phyloP scores from a whole-genome alignment of 2,329 filamentous ascomycete genomes.

The Hypoxylon sp. region DNA sequence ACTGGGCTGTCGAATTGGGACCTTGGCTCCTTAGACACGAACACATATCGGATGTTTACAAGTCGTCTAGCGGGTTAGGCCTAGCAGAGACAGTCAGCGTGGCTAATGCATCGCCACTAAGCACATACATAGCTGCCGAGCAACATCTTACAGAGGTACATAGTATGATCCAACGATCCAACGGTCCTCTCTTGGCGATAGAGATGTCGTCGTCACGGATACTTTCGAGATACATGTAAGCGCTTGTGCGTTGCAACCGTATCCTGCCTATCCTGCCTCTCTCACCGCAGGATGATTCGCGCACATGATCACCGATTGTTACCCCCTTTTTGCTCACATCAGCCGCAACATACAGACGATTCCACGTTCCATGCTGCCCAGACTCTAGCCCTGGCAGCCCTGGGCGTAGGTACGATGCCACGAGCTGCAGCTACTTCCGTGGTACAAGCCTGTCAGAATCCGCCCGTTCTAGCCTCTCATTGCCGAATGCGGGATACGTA shows the following conservation, averaged over 20 bases:
- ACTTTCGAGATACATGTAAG: conserved; percentile 40
- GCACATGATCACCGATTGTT: conserved; percentile 40
- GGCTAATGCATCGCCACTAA: too few species aligned
- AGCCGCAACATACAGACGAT: conserved; percentile 36
- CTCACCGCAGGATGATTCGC: conserved; percentile 41
- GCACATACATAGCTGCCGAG: conserved; percentile 23
- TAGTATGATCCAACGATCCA: conserved; percentile 8
- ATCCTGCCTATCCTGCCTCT: conserved; percentile 32
- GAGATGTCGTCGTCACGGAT: conserved; percentile 6
- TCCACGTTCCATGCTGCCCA: conserved; percentile 26
- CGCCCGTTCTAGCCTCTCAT: conserved; percentile 27
- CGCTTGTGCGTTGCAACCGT: conserved; percentile 40
- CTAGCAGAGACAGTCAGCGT: background rate
- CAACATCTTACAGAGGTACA: too few species aligned
- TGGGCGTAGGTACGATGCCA: conserved; percentile 31
- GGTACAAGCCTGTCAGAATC: conserved; percentile 36
- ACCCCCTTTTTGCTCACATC: conserved; percentile 41
- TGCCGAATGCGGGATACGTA: conserved; percentile 26
- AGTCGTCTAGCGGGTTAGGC: background rate
- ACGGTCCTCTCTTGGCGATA: conserved; percentile 30
- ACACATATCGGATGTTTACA: background rate
- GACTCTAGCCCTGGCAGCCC: conserved; percentile 14
- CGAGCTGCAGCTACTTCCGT: conserved; percentile 25
- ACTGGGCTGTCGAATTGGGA: background rate
- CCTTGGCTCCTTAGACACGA: background rate